Evolutionary conservation across 768 basidiomycete species (phyloP), one percentile per base, ranked within the genome.

Genomic region (Amanita rimosa): DNA sequence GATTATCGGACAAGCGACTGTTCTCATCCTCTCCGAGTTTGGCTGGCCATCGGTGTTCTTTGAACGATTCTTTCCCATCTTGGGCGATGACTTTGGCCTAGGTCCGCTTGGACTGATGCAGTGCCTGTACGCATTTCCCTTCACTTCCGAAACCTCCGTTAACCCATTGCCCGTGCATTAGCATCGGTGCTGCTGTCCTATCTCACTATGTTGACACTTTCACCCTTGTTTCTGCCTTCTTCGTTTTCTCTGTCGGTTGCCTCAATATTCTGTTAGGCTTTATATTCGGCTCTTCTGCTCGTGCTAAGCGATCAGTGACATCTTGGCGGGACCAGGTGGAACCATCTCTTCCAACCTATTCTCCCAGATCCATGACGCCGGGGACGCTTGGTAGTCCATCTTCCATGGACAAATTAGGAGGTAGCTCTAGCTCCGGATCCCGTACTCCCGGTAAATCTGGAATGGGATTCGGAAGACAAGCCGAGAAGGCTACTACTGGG

Each of bases 171-270:
- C 29, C 8, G 37, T 0, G 44, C 19, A 17, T 22, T 51, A 82
- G 81, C 42, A 81, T 85, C 49, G 81, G 81, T 7, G 83, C 83
- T 26, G 74, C 80, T 14, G 72, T 85, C 51, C 76, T 85, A 46
- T 83, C 83, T 4, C 84, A 87, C 68, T 75, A 82, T 62, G 88
- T 92, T 51, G 82, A 90, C 57, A 80, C 78, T 52, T 94, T 95
- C 70, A 81, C 90, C 17, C 86, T 94, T 60, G 91, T 91, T 53
- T 74, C 90, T 4, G 90, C 85, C 41, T 94, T 94, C 73, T 83
- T 95, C 71, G 76, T 95, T 52, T 95, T 95, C 70, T 75, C 89
- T 45, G 59, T 95, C 50, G 92, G 91, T n/a, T 91, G 88, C 64
- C 65, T 95, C 48, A 91, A 95, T 69, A 80, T 91, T 55, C 62